Evolutionary conservation across 2,329 filamentous ascomycete genomes (phyloP), one percentile per base, ranked within the genome.

Genomic region (Trichoderma afroharzianum): DNA sequence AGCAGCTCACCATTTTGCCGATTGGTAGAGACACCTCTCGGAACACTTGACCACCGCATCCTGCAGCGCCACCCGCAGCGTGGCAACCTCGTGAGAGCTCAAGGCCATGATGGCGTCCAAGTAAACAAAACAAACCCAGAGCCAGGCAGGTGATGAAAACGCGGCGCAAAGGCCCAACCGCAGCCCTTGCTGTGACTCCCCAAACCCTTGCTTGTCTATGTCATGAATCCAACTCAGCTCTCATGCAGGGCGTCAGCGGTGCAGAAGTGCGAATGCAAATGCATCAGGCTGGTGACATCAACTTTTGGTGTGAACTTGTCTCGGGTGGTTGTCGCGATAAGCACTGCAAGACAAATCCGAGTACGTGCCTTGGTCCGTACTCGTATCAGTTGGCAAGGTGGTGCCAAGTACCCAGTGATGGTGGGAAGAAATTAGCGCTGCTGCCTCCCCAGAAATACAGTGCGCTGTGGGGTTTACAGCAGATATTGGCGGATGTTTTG

Each of bases 11-110:
- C 96, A 99, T 90, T 98, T 98, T 32, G 96, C 92, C 7, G 95
- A 96, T 78, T 98, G 95, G 79, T 98, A 98, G 14, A 99, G 88
- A 81, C 96, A 97, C 80, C 96, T 87, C 80, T 99, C 96, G 1
- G 94, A 97, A 83, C 95, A 98, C 79, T 94, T 94, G 28, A 96
- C 87, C 3, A 96, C 91, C 33, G 95, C 94, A 77, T 94, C 92
- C 80, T 97, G 93, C 57, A 98, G 86, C 39, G 93, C 89, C 47
- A 87, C 87, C 78, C 92, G 90, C 73, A 97, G 85, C 78, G 94
- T 91, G 64, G 84, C 82, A 58, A 86, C 84, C 73, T 90, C 88
- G 73, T 86, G 83, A 68, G 86, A 82, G 71, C 84, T 88, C 72
- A 91, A 83, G 72, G 83, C 81, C 88, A 90, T 90, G 30, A 53